phyloP scores from a whole-genome alignment of 805 yeast genomes.

The Crinitomyces ghanaensis region DNA sequence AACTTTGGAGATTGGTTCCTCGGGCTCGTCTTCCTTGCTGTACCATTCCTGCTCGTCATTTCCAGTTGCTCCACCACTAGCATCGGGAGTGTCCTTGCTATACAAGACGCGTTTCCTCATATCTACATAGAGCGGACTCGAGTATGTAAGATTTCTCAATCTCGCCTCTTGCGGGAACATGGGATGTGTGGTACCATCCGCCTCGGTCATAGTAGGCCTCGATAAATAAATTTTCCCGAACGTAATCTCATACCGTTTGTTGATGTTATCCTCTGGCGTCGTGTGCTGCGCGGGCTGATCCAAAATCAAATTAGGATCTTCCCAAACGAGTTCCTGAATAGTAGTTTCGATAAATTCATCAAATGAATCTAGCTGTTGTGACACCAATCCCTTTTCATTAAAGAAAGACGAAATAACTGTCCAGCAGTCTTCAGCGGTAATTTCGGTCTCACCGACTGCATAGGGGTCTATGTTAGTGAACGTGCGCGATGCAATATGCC shows the following conservation, averaged over 20 bases:
- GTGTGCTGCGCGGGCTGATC: constrained; percentile 99
- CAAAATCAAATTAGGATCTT: constrained; percentile 83
- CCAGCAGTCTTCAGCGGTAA: constrained; percentile 99
- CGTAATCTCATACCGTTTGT: constrained; percentile 89
- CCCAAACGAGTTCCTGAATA: constrained; percentile 93
- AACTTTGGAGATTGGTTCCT: constrained; percentile 66
- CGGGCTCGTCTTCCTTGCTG: constrained; percentile 47
- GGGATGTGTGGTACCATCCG: constrained; percentile 99
- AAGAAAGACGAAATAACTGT: constrained; percentile 92
- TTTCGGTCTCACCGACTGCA: constrained; percentile 60
- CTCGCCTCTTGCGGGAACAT: constrained; percentile 98
- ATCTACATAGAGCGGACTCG: constrained; percentile 92
- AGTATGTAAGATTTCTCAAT: constrained; percentile 87
- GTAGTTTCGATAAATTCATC: constrained; percentile 96
- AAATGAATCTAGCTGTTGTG: constrained; percentile 96
- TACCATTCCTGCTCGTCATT: constrained; percentile 36
- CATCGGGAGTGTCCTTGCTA: constrained; percentile 55
- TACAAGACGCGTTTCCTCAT: constrained; percentile 84
- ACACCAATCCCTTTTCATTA: constrained; percentile 91
- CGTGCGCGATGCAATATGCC: too few species aligned
- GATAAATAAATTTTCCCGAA: constrained; percentile 96
- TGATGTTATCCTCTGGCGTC: constrained; percentile 77
- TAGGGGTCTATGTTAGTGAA: constrained; percentile 67
- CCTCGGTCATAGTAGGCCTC: constrained; percentile 96
- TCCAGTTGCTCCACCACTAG: constrained; percentile 26